Conservation (phyloP, 2,329 filamentous ascomycete genomes). For the Curvularia sp. region DNA sequence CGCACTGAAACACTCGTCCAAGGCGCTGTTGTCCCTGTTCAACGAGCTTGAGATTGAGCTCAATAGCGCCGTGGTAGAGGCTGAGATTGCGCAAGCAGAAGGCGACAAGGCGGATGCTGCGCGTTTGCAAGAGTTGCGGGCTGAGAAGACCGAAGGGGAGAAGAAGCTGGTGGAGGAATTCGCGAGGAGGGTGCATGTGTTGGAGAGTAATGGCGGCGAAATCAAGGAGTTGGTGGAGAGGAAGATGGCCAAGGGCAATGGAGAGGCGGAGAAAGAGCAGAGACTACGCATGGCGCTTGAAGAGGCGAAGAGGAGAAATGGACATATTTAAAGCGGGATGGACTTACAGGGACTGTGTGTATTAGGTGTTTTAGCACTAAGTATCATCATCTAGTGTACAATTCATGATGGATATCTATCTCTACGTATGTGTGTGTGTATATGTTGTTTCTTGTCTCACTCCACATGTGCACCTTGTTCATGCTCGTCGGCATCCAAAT, state of each 20-base stretch:
- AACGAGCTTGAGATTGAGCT: conserved; percentile 58
- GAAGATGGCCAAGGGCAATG: conserved; percentile 33
- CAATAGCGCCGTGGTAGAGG: conserved; percentile 61
- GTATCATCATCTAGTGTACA: not conserved
- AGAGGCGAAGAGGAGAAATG: conserved; percentile 63
- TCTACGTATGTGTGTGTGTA: not conserved
- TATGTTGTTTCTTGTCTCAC: not conserved
- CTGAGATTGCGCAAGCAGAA: conserved; percentile 62
- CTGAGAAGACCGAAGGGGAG: conserved; percentile 44
- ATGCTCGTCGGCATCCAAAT: conserved; percentile 29
- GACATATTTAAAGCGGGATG: conserved; percentile 26
- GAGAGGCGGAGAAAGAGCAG: conserved; percentile 52
- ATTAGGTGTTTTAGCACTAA: not conserved
- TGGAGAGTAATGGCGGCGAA: conserved; percentile 45
- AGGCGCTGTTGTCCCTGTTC: conserved; percentile 53
- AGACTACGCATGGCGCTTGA: conserved; percentile 60
- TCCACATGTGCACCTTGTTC: not conserved
- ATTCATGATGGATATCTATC: not conserved
- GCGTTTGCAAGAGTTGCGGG: conserved; percentile 50
- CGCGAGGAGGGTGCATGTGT: conserved; percentile 51
- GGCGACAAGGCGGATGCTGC: conserved; percentile 54
- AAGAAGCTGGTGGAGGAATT: conserved; percentile 45
- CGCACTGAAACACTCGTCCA: conserved; percentile 51
- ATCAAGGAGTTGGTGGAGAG: conserved; percentile 38
- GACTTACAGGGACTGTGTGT: too few species aligned